Conservation (phyloP, 768 basidiomycete genomes). For the Rickenella mellea region DNA sequence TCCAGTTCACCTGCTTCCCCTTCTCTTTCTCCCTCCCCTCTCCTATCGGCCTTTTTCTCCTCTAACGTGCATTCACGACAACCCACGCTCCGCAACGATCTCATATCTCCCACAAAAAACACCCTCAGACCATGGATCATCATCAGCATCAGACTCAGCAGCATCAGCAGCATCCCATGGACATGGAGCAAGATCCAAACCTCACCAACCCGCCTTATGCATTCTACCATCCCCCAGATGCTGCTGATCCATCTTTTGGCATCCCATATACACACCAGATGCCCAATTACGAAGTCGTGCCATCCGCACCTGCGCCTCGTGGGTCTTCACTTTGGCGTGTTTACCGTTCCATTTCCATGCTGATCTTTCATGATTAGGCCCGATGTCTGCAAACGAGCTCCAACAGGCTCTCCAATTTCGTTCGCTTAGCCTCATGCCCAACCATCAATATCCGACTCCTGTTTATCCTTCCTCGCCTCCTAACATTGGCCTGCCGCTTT, state of each 20-base stretch:
- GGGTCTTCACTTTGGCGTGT: constrained; percentile 51
- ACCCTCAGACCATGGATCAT: background rate
- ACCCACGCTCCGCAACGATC: background rate
- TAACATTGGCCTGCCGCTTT: constrained; percentile 58
- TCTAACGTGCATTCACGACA: background rate
- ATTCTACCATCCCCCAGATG: constrained; percentile 45
- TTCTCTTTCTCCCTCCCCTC: constrained; percentile 1
- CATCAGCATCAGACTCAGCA: background rate
- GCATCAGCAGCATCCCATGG: constrained; percentile 1
- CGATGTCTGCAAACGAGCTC: constrained; percentile 55
- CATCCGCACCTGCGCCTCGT: constrained; percentile 57
- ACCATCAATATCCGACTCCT: constrained; percentile 53
- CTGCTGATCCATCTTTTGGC: constrained; percentile 37
- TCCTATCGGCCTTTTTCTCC: background rate
- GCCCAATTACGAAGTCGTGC: constrained; percentile 48
- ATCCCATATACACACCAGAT: constrained; percentile 47
- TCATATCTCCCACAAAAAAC: background rate
- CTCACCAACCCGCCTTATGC: constrained; percentile 29
- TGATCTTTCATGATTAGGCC: constrained; percentile 43
- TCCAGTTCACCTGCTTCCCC: too few relatives aligned
- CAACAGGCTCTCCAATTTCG: constrained; percentile 55
- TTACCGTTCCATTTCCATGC: constrained; percentile 54
- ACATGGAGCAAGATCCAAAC: background rate
- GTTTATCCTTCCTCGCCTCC: constrained; percentile 52
- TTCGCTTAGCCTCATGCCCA: constrained; percentile 56